phyloP scores from a whole-genome alignment of 768 basidiomycete species.

The Suillus sp. region DNA sequence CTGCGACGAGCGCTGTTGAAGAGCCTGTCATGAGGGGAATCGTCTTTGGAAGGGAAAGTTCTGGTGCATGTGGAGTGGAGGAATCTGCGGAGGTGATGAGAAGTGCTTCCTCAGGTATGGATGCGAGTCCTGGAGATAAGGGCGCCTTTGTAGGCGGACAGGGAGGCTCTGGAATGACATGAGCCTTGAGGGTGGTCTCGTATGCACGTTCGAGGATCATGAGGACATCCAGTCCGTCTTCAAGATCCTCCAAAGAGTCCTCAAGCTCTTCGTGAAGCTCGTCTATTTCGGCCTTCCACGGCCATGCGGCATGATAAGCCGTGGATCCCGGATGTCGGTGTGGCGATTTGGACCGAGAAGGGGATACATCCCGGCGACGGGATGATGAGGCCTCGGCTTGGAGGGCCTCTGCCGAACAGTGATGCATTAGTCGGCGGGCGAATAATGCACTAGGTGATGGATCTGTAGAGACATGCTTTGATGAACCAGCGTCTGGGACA shows the following conservation, averaged over 20 bases:
- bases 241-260: constrained; percentile 59
- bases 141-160: constrained; percentile 11
- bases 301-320: constrained; percentile 32
- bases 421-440: constrained; percentile 84
- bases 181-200: constrained; percentile 62
- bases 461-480: constrained; percentile 38
- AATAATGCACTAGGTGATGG: constrained; percentile 58
- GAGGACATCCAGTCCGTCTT: constrained; percentile 70
- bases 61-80: constrained; percentile 17
- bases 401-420: constrained; percentile 61
- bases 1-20: constrained; percentile 68
- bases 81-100: constrained; percentile 8
- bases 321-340: constrained; percentile 34
- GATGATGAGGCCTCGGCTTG: constrained; percentile 17
- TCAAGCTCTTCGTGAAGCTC: constrained; percentile 47
- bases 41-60: constrained; percentile 24
- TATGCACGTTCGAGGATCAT: constrained; percentile 72
- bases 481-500: constrained; percentile 22
- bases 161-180: constrained; percentile 44
- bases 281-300: constrained; percentile 36
- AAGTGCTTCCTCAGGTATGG: constrained; percentile 27
- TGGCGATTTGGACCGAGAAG: constrained; percentile 48
- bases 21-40: constrained; percentile 59
- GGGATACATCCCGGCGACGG: constrained; percentile 32
- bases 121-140: constrained; percentile 19